A percentile compares a stretch with the other conserved stretches of the same genome.
Evolutionary conservation across 1,139 yeast species (phyloP).

Genomic region (Yamadazyma sp.): DNA sequence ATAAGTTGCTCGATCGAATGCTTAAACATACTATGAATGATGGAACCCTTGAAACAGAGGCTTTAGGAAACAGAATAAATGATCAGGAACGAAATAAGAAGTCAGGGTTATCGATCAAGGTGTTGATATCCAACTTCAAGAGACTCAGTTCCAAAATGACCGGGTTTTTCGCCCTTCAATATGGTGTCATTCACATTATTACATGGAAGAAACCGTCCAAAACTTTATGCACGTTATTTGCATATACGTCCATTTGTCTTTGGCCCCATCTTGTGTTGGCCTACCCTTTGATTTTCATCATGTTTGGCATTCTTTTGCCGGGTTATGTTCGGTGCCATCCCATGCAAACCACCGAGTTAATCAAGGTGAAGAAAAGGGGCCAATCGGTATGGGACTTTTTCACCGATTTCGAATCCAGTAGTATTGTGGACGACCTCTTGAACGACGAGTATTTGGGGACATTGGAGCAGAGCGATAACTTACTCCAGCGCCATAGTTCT

Average conservation of each 20-base stretch:
- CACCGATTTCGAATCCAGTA: slow-evolving; percentile 40
- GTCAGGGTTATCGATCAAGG: slow-evolving; percentile 52
- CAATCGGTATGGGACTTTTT: slow-evolving; percentile 54
- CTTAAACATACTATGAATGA: slow-evolving; percentile 31
- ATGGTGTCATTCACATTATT: slow-evolving; percentile 51
- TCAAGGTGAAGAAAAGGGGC: slow-evolving; percentile 50
- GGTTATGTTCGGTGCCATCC: slow-evolving; percentile 76
- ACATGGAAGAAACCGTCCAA: slow-evolving; percentile 65
- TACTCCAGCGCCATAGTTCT: slow-evolving; percentile 18
- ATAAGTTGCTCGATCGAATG: slow-evolving; percentile 53
- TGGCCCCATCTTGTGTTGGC: slow-evolving; percentile 71
- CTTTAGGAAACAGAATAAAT: slow-evolving; percentile 40
- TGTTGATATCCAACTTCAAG: slow-evolving; percentile 51
- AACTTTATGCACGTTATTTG: slow-evolving; percentile 51
- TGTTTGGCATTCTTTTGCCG: slow-evolving; percentile 65
- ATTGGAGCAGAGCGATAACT: slow-evolving; percentile 14
- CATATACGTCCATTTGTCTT: slow-evolving; percentile 59
- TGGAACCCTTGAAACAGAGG: slow-evolving; percentile 42
- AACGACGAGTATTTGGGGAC: slow-evolving; percentile 21
- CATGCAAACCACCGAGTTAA: slow-evolving; percentile 37
- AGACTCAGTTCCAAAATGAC: slow-evolving; percentile 54
- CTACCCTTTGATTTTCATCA: slow-evolving; percentile 58
- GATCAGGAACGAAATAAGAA: slow-evolving; percentile 46
- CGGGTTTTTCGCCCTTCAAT: slow-evolving; percentile 53
- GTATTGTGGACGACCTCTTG: slow-evolving; percentile 38